A percentile compares a stretch with the other conserved stretches of the same genome.
Evolutionary conservation across 768 basidiomycete genomes (phyloP).

Genomic region (Crepidotus variabilis): DNA sequence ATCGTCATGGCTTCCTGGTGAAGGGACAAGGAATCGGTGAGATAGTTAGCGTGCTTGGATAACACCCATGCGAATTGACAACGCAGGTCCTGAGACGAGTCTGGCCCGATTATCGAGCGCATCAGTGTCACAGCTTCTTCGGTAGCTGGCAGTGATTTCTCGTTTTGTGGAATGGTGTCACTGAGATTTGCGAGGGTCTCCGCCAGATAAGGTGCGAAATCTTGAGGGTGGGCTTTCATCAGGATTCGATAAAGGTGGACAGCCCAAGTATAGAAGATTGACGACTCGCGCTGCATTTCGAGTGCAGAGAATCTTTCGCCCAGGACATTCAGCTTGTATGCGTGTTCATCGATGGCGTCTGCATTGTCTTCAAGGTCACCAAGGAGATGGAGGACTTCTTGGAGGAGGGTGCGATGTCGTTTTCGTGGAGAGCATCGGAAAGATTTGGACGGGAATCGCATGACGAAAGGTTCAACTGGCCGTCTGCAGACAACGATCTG

Average conservation of each 20-base stretch:
- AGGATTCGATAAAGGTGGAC: background rate
- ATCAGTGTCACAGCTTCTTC: background rate
- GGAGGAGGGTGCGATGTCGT: background rate
- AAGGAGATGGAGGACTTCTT: background rate
- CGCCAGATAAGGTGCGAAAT: background rate
- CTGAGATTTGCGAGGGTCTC: background rate
- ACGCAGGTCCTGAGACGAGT: background rate
- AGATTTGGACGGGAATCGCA: background rate
- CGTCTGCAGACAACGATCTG: background rate
- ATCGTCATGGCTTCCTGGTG: background rate
- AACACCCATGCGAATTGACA: background rate
- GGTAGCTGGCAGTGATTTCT: background rate
- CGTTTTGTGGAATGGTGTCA: background rate
- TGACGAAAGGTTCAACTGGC: background rate
- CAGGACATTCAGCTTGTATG: background rate
- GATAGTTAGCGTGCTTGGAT: background rate
- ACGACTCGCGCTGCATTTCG: background rate
- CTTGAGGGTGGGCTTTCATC: background rate
- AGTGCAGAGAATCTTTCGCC: background rate
- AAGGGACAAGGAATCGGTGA: background rate
- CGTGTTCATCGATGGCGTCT: background rate
- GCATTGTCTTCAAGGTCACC: background rate
- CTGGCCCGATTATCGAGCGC: background rate
- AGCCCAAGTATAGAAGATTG: background rate
- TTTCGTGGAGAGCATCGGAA: background rate